phyloP scores from a whole-genome alignment of 768 basidiomycete genomes.

The Pleurotus djamor region DNA sequence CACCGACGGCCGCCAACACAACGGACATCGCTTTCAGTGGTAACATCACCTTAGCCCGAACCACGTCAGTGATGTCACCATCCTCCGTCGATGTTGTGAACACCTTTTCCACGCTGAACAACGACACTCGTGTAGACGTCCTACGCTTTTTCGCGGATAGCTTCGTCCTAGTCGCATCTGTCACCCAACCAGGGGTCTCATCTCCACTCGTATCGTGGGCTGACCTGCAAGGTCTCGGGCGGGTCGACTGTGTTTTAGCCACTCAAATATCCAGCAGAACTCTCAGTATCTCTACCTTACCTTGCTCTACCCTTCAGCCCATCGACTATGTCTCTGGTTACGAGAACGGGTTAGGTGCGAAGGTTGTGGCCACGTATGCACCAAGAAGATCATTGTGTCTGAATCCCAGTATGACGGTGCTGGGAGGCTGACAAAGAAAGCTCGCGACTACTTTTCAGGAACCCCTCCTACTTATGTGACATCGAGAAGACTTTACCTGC shows the following conservation, averaged over 20 bases:
- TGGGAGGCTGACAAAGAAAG: not conserved
- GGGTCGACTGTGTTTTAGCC: not conserved
- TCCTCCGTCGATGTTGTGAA: not conserved
- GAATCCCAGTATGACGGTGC: conserved; percentile 1
- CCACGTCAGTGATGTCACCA: not conserved
- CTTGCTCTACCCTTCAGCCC: not conserved
- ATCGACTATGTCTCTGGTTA: not conserved
- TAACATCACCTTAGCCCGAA: not conserved
- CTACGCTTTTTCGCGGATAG: not conserved
- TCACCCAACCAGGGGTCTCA: not conserved
- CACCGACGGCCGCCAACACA: not conserved
- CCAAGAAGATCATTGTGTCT: not conserved
- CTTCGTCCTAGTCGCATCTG: not conserved
- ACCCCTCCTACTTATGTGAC: not conserved
- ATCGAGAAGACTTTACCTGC: not conserved
- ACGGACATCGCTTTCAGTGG: not conserved
- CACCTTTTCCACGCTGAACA: not conserved
- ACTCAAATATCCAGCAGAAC: not conserved
- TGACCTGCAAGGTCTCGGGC: not conserved
- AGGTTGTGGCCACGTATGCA: not conserved
- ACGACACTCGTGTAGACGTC: not conserved
- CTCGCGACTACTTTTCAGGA: conserved; percentile 1
- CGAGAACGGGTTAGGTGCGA: not conserved
- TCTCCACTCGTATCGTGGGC: not conserved
- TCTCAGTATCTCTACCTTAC: not conserved